Evolutionary conservation across 306 rosid genomes (phyloP).

Genomic region (barrel medic (Medicago truncatula)): MtrunA17r5.0-ANR NC_053042.1:33838001-33838500

Average conservation of each 20-base stretch:
- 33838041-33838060: no score
- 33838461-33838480: conserved; percentile 36
- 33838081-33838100: not conserved
- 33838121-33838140: not conserved
- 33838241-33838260: conserved; percentile 2
- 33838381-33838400: not conserved
- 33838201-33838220: conserved; percentile 12
- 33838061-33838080: no score
- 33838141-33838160: not conserved
- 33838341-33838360: not conserved
- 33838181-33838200: conserved; percentile 29
- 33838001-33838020: no score
- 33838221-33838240: conserved; percentile 19
- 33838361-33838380: conserved; percentile 20
- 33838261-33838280: conserved; percentile 26
- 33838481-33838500: conserved; percentile 34
- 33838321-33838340: not conserved
- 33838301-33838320: conserved; percentile 26
- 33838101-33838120: not conserved
- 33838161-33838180: not conserved
- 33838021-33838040: no score
- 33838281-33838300: conserved; percentile 39
- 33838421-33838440: not conserved
- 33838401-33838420: not conserved
- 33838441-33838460: not conserved